Base-by-base conservation (phyloP, 2,329 filamentous ascomycete genomes). In the Xylariaceae sp. region DNA sequence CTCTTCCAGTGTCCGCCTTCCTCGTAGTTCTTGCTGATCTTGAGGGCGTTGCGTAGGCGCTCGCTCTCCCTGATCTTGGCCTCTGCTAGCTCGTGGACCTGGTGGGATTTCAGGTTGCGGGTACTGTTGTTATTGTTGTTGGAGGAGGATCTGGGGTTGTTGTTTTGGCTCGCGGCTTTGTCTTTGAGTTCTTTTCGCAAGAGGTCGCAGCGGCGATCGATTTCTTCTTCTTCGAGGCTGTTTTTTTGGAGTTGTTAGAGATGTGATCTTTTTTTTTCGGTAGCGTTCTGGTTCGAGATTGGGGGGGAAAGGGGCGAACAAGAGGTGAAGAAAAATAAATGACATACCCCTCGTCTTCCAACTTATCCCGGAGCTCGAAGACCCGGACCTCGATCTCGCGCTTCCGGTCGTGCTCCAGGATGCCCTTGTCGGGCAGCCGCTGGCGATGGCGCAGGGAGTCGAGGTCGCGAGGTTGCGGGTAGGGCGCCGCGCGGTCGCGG, bases 61-160 rank as follows among this genome's bases (percentile, higher is more conserved):
- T 97, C 89, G 63, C 84, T 95, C 73, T 98, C 92, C 61, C 87
- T 84, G 52, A 94, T 90, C 74, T 98, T 98, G 44, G 90, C 92
- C 56, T 92, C 85, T 13, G 92, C 92, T 61, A 95, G 74, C 66
- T 97, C 92, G 68, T 98, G 92, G 14, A 97, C 88, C 65, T 97
- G 88, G 65, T 97, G 88, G 50, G 81, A 74, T 67, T 97, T 98
- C 48, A 97, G 73, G 8, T 77, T 74, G 51, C 70, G 75, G 38
- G 60, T 66, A 40, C 60, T n/a, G 57, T 63, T 7, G 30, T 3
- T n/a, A n/a, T n/a, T n/a, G n/a, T n/a, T n/a, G n/a, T n/a, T n/a
- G n/a, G n/a, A n/a, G n/a, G n/a, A n/a, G n/a, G n/a, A n/a, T n/a
- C n/a, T n/a, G n/a, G n/a, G n/a, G n/a, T n/a, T n/a, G 35, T 23